Evolutionary conservation across 1,139 yeast genomes (phyloP).

Genomic region (Geotrichum europaeum): DNA sequence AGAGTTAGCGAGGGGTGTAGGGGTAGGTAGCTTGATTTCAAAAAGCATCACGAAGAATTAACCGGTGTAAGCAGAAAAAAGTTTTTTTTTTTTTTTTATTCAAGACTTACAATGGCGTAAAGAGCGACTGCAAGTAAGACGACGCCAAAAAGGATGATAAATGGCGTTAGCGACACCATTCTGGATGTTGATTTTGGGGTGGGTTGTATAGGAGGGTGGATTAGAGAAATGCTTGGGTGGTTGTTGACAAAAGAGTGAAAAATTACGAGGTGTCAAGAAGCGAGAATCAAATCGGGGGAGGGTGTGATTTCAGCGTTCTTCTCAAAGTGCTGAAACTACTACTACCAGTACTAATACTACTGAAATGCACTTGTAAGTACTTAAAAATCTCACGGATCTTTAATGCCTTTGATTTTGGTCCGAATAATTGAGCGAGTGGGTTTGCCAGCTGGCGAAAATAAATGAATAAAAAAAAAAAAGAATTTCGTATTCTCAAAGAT

Average conservation of each 20-base stretch:
- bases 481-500: slow-evolving; percentile 3
- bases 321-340: too few relatives aligned
- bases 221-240: background rate
- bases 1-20: background rate
- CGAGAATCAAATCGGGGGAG: background rate
- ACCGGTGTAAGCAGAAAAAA: background rate
- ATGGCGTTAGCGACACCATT: background rate
- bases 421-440: too few relatives aligned
- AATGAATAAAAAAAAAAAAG: background rate
- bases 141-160: background rate
- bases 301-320: too few relatives aligned
- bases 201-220: too few relatives aligned
- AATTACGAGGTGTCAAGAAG: background rate
- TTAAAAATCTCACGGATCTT: too few relatives aligned
- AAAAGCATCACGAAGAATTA: background rate
- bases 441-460: too few relatives aligned
- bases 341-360: too few relatives aligned
- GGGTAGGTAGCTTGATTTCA: background rate
- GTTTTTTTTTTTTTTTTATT: background rate
- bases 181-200: background rate
- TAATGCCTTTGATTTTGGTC: too few relatives aligned
- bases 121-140: background rate
- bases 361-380: too few relatives aligned
- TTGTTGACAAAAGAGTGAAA: background rate
- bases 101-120: slow-evolving; percentile 8